Evolutionary conservation across 202 grass and related monocot species (phyloP).

Genomic region (Schoenoplectus triqueter): DNA sequence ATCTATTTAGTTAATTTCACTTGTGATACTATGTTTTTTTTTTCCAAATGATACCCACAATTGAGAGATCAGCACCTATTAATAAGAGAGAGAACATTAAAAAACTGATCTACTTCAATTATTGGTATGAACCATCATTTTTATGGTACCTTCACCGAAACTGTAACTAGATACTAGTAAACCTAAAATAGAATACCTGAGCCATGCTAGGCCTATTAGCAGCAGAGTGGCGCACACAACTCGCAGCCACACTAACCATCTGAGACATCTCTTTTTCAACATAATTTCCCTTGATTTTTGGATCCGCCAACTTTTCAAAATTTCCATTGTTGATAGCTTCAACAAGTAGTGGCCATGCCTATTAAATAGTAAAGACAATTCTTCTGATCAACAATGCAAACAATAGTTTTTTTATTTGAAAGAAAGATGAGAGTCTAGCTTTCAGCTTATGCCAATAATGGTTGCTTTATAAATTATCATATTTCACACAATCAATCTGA

Average conservation of each 20-base stretch:
- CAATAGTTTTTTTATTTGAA: too few species aligned
- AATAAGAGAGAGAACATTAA: background rate
- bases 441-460: too few species aligned
- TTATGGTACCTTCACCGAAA: background rate
- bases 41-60: background rate
- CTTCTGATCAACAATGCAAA: background rate
- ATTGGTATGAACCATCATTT: background rate
- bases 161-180: background rate
- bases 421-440: too few species aligned
- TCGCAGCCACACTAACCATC: slow-evolving; percentile 73
- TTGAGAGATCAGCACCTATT: background rate
- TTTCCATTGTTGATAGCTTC: slow-evolving; percentile 56
- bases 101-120: background rate
- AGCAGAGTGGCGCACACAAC: slow-evolving; percentile 74
- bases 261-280: slow-evolving; percentile 57
- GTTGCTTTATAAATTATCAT: background rate
- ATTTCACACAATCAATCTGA: slow-evolving; percentile 11
- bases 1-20: background rate
- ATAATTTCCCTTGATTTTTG: slow-evolving; percentile 52
- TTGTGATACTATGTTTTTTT: background rate
- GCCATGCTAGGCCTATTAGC: slow-evolving; percentile 67
- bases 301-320: slow-evolving; percentile 58
- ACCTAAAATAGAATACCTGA: slow-evolving; percentile 45
- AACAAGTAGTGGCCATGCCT: slow-evolving; percentile 67
- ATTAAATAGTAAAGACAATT: background rate